Base-by-base conservation (phyloP, 202 grass and related monocot species). In the Brachypodium distachyon region DNA sequence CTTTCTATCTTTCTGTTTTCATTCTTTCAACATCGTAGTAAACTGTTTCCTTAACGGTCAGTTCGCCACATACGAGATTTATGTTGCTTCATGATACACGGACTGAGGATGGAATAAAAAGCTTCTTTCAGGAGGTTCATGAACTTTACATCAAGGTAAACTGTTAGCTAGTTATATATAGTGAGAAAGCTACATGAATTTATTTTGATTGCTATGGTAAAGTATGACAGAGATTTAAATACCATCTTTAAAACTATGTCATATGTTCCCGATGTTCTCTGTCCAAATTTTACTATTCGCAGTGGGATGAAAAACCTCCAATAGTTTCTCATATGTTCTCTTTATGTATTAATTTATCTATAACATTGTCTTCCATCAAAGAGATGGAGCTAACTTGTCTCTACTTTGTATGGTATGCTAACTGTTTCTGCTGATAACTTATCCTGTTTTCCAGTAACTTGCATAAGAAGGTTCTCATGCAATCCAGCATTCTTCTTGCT, bases 141-240 rank as follows among this genome's bases (percentile, higher is more conserved):
- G 87, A 94, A 58, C 85, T 94, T 63, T 92, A 98, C 70, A 79
- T 98, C 57, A 95, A 92, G 91, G 89, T 98, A 87, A 87, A 48
- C 8, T 59, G 43, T 27, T 70, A 28, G 4, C 18, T 2, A 61
- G 22, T 26, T 52, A 29, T 74, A 55, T 67, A n/a, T 19, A 51
- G 14, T 13, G n/a, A 41, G 34, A 21, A 65, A 56, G 18, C 14
- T 33, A 29, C 12, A 42, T 31, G 7, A 21, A 28, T 55, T 46
- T 46, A 27, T 67, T 40, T 60, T 49, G 62, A 22, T 81, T 86
- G 17, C 38, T 55, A 42, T 81, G 29, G 60, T 81, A 43, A 32
- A 61, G 22, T 52, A 28, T 47, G 42, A 53, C 40, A 26, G 13
- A 44, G 26, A 26, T 61, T 26, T 17, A 85, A 54, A 11, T 47